Evolutionary conservation across 306 rosid species (phyloP).

Genomic region (Quercus aquifolioides): DNA sequence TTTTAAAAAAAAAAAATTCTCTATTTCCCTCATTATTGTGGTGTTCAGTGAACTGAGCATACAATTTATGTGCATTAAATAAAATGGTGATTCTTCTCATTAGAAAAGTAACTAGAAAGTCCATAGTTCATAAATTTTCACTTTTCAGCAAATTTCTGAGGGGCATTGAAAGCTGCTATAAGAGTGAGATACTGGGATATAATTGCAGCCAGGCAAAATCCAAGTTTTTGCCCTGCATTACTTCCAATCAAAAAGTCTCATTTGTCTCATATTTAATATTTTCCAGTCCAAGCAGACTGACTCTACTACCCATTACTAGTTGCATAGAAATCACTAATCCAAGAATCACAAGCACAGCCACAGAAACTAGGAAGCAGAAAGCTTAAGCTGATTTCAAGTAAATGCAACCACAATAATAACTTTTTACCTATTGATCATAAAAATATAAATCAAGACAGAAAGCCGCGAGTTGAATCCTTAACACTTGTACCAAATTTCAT

Average conservation of each 20-base stretch:
- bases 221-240: not conserved
- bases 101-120: too few relatives aligned
- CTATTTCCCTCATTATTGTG: too few relatives aligned
- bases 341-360: not conserved
- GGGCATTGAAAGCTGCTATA: too few relatives aligned
- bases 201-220: not conserved
- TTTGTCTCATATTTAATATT: not conserved
- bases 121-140: too few relatives aligned
- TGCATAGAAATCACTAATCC: not conserved
- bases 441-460: conserved; percentile 1
- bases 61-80: too few relatives aligned
- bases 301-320: not conserved
- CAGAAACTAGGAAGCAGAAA: not conserved
- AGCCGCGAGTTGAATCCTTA: not conserved
- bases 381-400: not conserved
- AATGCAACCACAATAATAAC: not conserved
- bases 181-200: not conserved
- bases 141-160: too few relatives aligned
- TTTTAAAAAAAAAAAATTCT: too few relatives aligned
- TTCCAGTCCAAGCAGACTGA: too few relatives aligned
- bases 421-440: not conserved
- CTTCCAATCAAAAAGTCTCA: not conserved
- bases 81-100: too few relatives aligned
- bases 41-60: too few relatives aligned
- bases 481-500: conserved; percentile 11